phyloP scores from a whole-genome alignment of 805 yeast genomes.

The Diddensiella transvaalensis region DNA sequence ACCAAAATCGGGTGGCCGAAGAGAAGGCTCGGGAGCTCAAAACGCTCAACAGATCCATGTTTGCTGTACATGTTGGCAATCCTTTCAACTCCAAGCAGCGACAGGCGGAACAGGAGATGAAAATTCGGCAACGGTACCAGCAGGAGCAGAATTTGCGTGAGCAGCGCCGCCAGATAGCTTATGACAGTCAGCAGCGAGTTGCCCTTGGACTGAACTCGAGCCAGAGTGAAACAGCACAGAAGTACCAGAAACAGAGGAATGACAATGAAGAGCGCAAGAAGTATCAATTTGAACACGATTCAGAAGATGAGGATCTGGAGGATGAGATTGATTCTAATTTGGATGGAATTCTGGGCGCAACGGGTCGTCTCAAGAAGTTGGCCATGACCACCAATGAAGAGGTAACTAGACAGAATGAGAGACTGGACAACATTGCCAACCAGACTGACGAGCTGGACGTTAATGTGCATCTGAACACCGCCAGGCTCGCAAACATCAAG shows the following conservation, averaged over 20 bases:
- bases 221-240: slow-evolving; percentile 29
- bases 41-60: slow-evolving; percentile 73
- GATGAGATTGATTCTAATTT: slow-evolving; percentile 79
- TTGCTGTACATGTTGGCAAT: slow-evolving; percentile 75
- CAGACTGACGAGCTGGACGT: slow-evolving; percentile 82
- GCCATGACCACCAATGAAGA: slow-evolving; percentile 75
- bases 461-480: slow-evolving; percentile 72
- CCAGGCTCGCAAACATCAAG: slow-evolving; percentile 48
- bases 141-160: slow-evolving; percentile 63
- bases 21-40: slow-evolving; percentile 76
- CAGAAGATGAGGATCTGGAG: slow-evolving; percentile 91
- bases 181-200: slow-evolving; percentile 65
- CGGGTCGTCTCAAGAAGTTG: slow-evolving; percentile 65
- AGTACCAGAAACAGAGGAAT: slow-evolving; percentile 24
- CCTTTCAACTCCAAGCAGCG: slow-evolving; percentile 85
- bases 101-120: slow-evolving; percentile 67
- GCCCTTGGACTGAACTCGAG: slow-evolving; percentile 42
- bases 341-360: slow-evolving; percentile 67
- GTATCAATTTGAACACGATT: slow-evolving; percentile 83
- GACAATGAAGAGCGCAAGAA: slow-evolving; percentile 48
- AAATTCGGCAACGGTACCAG: slow-evolving; percentile 56
- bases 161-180: slow-evolving; percentile 53
- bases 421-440: slow-evolving; percentile 73
- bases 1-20: slow-evolving; percentile 78
- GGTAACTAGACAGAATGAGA: slow-evolving; percentile 69